Conservation (phyloP, 192 early-diverging fungal species). For the Cladochytrium replicatum region DNA sequence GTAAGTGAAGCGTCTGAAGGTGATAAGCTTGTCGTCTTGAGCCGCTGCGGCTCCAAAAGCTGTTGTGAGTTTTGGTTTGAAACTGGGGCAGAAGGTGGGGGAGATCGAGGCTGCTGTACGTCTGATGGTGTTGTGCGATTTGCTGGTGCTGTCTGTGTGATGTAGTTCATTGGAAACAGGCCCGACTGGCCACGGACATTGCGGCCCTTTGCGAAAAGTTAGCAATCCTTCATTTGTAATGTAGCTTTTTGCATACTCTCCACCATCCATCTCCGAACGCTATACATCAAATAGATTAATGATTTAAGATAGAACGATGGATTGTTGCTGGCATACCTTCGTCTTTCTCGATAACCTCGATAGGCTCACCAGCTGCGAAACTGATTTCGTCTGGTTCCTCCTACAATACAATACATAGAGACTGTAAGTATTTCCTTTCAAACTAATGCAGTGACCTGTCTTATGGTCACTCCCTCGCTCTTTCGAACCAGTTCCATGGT, state of each 20-base stretch:
- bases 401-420: no score
- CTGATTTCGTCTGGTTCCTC: slow-evolving; percentile 62
- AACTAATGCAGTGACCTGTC: no score
- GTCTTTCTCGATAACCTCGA: slow-evolving; percentile 62
- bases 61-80: no score
- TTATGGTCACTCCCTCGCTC: no score
- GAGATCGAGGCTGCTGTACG: slow-evolving; percentile 2
- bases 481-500: no score
- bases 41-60: no score
- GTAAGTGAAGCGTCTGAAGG: no score
- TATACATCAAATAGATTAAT: no score
- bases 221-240: neutral
- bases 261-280: slow-evolving; percentile 69
- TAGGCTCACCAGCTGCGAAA: slow-evolving; percentile 52
- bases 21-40: no score
- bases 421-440: no score
- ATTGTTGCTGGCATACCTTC: no score
- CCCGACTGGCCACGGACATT: slow-evolving; percentile 57
- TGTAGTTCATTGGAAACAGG: slow-evolving; percentile 64
- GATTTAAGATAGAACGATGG: no score
- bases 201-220: slow-evolving; percentile 42
- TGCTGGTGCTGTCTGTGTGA: slow-evolving; percentile 22
- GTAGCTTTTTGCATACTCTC: slow-evolving; percentile 35
- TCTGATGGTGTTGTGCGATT: slow-evolving; percentile 1
- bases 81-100: neutral